Percentiles rank a stretch among this genome's conserved stretches.
Evolutionary conservation across 164 flowering plant species (phyloP).

Genomic region (Tetracentron sinense): DNA sequence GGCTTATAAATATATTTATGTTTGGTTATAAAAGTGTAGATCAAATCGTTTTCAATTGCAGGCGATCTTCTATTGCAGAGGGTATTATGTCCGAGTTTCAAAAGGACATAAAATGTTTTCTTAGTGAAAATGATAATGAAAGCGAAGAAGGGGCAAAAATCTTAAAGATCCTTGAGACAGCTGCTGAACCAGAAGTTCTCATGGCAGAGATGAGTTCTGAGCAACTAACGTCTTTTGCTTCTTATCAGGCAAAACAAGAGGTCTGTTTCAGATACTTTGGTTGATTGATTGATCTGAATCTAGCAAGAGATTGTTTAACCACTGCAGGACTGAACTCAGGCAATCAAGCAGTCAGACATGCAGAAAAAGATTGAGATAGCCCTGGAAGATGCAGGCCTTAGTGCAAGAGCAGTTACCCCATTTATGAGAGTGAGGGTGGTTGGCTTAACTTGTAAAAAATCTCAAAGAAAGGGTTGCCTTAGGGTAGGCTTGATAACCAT

Average conservation of each 20-base stretch:
- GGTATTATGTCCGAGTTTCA: conserved; percentile 56
- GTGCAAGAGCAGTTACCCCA: conserved; percentile 65
- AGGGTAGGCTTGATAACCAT: conserved; percentile 68
- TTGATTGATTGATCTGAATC: conserved; percentile 6
- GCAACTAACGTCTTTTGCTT: conserved; percentile 60
- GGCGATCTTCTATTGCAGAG: conserved; percentile 70
- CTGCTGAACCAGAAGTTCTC: conserved; percentile 86
- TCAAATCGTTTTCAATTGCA: conserved; percentile 22
- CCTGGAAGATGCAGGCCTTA: conserved; percentile 61
- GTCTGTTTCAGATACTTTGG: conserved; percentile 31
- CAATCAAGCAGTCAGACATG: conserved; percentile 50
- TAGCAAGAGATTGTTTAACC: conserved; percentile 12
- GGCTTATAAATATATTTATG: background rate
- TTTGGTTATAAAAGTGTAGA: background rate
- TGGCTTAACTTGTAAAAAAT: conserved; percentile 44
- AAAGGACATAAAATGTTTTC: conserved; percentile 27
- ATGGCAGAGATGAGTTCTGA: conserved; percentile 91
- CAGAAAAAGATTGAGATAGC: conserved; percentile 67
- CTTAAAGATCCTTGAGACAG: conserved; percentile 62
- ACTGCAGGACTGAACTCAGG: conserved; percentile 34
- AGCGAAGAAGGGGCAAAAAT: conserved; percentile 82
- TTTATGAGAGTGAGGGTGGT: conserved; percentile 84
- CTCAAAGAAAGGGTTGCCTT: conserved; percentile 18
- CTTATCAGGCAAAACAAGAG: conserved; percentile 73
- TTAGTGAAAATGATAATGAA: conserved; percentile 42